Conservation (phyloP, 148 eudicot genomes). For the Euryodendron excelsum region DNA sequence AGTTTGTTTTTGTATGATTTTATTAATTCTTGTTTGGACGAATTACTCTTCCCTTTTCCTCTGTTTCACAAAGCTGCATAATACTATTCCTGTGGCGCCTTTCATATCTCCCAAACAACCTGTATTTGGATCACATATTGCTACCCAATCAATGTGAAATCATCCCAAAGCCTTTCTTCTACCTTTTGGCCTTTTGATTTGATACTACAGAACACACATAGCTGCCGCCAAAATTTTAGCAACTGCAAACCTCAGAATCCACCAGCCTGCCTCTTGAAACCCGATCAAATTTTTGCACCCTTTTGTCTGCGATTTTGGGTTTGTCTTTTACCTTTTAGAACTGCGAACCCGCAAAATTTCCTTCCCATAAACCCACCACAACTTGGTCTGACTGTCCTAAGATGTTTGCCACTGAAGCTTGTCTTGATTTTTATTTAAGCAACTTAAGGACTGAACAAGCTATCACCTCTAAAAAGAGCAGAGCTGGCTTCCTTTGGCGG, state of each 20-base stretch:
- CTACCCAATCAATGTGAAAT: not conserved
- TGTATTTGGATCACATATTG: not conserved
- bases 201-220: not conserved
- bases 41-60: not conserved
- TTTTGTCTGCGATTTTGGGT: not conserved
- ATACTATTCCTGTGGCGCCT: not conserved
- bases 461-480: too few relatives aligned
- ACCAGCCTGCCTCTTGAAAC: not conserved
- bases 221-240: not conserved
- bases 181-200: not conserved
- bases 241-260: not conserved
- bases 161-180: not conserved
- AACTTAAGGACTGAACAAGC: too few relatives aligned
- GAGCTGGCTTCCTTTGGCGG: too few relatives aligned
- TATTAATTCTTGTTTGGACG: not conserved
- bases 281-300: not conserved
- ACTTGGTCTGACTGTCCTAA: too few relatives aligned
- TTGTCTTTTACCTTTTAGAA: not conserved
- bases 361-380: not conserved
- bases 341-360: not conserved
- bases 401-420: not conserved
- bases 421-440: too few relatives aligned
- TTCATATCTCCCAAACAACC: not conserved
- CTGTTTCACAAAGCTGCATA: not conserved
- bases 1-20: not conserved